Evolutionary conservation across 257 asterid species (phyloP).

Genomic region (Forsythia suspensa): DNA sequence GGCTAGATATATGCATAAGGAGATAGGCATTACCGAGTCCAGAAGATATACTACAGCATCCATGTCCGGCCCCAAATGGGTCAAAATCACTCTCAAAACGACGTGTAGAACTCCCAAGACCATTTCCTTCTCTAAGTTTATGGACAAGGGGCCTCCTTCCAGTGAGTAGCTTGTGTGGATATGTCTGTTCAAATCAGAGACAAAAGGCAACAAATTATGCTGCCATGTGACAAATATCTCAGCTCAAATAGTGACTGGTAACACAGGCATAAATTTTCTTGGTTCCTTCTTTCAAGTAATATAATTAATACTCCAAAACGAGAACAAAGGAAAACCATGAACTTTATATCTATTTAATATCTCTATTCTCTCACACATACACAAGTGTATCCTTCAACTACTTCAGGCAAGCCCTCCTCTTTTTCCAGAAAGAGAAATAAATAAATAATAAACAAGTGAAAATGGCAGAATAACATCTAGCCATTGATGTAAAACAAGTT

Average conservation of each 20-base stretch:
- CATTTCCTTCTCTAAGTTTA: slow-evolving; percentile 33
- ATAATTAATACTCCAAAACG: neutral
- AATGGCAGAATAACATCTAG: neutral
- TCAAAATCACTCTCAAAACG: slow-evolving; percentile 47
- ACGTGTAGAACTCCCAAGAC: slow-evolving; percentile 33
- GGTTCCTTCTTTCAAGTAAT: neutral
- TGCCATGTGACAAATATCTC: neutral
- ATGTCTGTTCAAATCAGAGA: slow-evolving; percentile 50
- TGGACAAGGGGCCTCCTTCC: slow-evolving; percentile 62
- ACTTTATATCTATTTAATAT: too few species aligned
- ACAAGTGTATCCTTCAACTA: neutral
- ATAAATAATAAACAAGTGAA: neutral
- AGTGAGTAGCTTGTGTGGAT: slow-evolving; percentile 89
- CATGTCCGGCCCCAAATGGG: slow-evolving; percentile 83
- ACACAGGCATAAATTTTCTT: neutral
- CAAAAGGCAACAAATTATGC: neutral
- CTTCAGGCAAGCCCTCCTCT: neutral
- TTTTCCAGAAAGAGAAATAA: neutral
- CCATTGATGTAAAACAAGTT: neutral
- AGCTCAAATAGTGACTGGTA: slow-evolving; percentile 5
- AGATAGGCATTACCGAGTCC: slow-evolving; percentile 66
- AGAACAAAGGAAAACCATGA: neutral
- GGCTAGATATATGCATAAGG: slow-evolving; percentile 7
- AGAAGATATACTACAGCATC: slow-evolving; percentile 90
- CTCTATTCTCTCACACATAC: neutral